Percentiles rank a stretch among this genome's conserved stretches.
Conservation (phyloP, 106 monocot genomes). For the Acanthochlamys bracteata region DNA sequence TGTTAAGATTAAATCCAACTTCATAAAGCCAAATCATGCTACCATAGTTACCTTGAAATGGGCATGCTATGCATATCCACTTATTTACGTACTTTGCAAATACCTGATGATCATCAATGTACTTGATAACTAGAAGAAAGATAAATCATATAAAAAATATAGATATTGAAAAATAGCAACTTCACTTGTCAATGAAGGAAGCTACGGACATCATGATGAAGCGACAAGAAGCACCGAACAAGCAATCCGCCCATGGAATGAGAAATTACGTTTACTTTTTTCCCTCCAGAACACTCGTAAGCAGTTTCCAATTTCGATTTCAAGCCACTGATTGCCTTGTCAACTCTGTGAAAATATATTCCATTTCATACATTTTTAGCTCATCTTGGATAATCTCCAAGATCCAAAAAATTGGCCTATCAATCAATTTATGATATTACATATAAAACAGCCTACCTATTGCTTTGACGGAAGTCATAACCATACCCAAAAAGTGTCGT, state of each 20-base stretch:
- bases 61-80: constrained; percentile 89
- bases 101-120: constrained; percentile 42
- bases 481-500: constrained; percentile 90
- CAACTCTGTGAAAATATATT: constrained; percentile 57
- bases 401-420: no score
- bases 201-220: constrained; percentile 54
- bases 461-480: constrained; percentile 96
- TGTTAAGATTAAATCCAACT: no score
- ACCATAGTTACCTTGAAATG: constrained; percentile 71
- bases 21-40: no score
- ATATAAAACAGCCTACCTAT: constrained; percentile 34
- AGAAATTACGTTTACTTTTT: constrained; percentile 80
- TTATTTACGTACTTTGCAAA: constrained; percentile 81
- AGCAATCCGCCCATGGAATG: constrained; percentile 97
- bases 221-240: constrained; percentile 67
- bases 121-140: no score
- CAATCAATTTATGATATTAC: neutral
- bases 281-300: constrained; percentile 75
- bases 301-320: constrained; percentile 58
- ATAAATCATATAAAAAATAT: neutral
- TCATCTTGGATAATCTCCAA: neutral
- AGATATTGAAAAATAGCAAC: neutral
- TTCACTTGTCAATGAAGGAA: neutral
- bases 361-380: no score
- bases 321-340: constrained; percentile 50